These are phyloP conservation scores for Linanthus parryae DNA, from an alignment of 148 eudicot genomes.

Conservation along the genomic window DNA sequence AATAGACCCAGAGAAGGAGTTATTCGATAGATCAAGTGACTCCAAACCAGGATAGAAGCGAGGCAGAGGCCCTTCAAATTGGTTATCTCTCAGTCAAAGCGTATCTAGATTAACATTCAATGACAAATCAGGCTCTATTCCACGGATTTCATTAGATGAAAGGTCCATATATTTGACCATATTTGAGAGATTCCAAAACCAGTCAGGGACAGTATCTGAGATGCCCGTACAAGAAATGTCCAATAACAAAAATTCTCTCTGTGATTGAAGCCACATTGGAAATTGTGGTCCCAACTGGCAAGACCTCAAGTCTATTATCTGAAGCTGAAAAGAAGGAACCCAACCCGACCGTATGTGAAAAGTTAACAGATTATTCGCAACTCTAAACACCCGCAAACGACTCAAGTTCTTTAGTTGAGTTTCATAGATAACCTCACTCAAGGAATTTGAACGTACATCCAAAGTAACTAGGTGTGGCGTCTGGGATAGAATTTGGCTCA, in stretches of 20 bases:
- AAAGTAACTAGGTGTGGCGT: neutral
- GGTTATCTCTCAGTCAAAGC: neutral
- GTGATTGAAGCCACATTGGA: conserved; percentile 1
- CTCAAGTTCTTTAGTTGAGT: neutral
- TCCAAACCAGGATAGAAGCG: neutral
- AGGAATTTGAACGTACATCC: neutral
- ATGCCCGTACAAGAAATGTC: neutral
- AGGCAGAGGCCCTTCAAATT: conserved; percentile 1
- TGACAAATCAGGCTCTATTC: neutral
- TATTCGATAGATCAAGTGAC: neutral
- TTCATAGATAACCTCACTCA: neutral
- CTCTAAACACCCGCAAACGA: neutral
- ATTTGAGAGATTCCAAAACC: conserved; percentile 3
- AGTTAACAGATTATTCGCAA: neutral
- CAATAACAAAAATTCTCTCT: neutral
- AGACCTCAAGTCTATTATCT: neutral
- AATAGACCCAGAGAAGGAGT: neutral
- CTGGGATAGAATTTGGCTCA: neutral
- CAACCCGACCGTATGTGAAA: neutral
- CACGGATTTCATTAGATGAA: neutral
- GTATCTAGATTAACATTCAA: neutral
- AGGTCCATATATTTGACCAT: neutral
- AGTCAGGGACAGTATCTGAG: neutral
- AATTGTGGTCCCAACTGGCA: neutral
- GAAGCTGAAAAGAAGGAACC: neutral